Percentiles rank a stretch among this genome's conserved stretches.
Conservation (phyloP, 2,329 filamentous ascomycete species). For the Aspergillus texensis region DNA sequence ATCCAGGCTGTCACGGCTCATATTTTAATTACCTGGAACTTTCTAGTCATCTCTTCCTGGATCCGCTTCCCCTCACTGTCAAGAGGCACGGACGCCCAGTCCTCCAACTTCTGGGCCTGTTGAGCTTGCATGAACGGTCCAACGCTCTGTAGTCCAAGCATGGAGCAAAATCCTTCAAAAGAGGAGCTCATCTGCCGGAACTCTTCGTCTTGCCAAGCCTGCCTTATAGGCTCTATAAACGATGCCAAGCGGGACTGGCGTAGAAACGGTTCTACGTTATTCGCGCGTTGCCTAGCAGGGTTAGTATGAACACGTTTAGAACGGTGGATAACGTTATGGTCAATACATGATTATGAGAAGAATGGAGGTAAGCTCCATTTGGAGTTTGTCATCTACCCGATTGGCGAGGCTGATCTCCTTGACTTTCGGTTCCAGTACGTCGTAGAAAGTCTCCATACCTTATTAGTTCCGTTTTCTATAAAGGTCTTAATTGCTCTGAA, state of each 20-base stretch:
- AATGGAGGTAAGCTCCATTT: conserved; percentile 85
- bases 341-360: conserved; percentile 84
- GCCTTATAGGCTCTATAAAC: conserved; percentile 81
- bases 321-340: background rate
- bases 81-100: conserved; percentile 79
- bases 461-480: conserved; percentile 19
- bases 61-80: conserved; percentile 78
- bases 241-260: conserved; percentile 72
- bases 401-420: conserved; percentile 72
- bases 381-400: conserved; percentile 77
- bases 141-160: conserved; percentile 78
- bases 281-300: conserved; percentile 71
- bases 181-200: conserved; percentile 71
- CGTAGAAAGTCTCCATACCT: conserved; percentile 70
- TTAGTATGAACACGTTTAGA: conserved; percentile 11
- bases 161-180: conserved; percentile 76
- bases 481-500: background rate
- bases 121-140: conserved; percentile 75
- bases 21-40: conserved; percentile 60
- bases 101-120: conserved; percentile 72
- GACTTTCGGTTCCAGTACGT: conserved; percentile 80
- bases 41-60: conserved; percentile 76
- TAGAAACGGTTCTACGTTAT: conserved; percentile 68
- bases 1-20: background rate
- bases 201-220: conserved; percentile 74